Evolutionary conservation across 805 yeast genomes (phyloP).

Genomic region (Ogataea salicorniae): DNA sequence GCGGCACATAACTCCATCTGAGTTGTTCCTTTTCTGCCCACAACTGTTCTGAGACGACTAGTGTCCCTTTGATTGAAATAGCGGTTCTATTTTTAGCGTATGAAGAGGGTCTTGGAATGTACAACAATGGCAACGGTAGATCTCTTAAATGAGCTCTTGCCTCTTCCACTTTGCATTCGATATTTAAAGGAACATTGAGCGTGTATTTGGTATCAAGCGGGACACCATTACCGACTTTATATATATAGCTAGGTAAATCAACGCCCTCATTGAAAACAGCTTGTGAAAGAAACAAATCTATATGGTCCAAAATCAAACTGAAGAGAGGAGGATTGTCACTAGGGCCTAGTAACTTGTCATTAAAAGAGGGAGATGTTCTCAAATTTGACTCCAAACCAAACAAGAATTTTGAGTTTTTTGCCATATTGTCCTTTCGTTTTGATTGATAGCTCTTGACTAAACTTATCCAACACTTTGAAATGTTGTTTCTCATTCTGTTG

Average conservation of each 20-base stretch:
- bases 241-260: constrained; percentile 53
- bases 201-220: constrained; percentile 69
- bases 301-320: constrained; percentile 40
- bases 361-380: constrained; percentile 34
- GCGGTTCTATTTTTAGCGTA: constrained; percentile 10
- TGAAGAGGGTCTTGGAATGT: constrained; percentile 45
- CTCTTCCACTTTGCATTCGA: constrained; percentile 56
- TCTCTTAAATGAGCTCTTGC: constrained; percentile 71
- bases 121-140: constrained; percentile 78
- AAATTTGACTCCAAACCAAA: constrained; percentile 35
- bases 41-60: constrained; percentile 65
- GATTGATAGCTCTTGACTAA: constrained; percentile 47
- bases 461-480: constrained; percentile 60
- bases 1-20: constrained; percentile 57
- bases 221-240: constrained; percentile 75
- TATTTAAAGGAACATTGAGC: constrained; percentile 56
- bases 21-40: constrained; percentile 45
- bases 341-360: constrained; percentile 43
- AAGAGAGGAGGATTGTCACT: constrained; percentile 47
- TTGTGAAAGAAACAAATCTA: constrained; percentile 39
- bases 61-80: constrained; percentile 48
- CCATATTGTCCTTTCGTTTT: constrained; percentile 36
- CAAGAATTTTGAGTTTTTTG: constrained; percentile 35
- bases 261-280: constrained; percentile 44
- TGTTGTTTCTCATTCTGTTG: constrained; percentile 24